Conservation (phyloP, 208 protist genomes). For the Trypanosomatidae sp. region DNA sequence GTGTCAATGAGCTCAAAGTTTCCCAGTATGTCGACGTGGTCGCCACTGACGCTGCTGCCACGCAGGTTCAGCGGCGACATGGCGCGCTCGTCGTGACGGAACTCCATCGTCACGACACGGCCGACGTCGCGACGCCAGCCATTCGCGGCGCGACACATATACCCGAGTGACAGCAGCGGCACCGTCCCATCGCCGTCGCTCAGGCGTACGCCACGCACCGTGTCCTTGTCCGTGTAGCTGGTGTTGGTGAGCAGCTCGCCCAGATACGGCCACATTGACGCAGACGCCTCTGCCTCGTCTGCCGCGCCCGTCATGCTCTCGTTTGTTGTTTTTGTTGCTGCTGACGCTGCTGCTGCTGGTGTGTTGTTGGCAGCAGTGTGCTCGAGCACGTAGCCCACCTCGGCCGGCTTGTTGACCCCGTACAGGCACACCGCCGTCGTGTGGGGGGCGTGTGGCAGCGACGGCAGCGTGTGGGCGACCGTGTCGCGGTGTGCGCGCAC, state of each 20-base stretch:
- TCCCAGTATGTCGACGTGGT: slow-evolving; percentile 87
- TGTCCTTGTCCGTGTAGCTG: slow-evolving; percentile 8
- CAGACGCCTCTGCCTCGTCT: not conserved
- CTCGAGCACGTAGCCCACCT: slow-evolving; percentile 66
- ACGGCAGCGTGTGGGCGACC: slow-evolving; percentile 22
- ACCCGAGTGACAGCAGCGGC: slow-evolving; percentile 74
- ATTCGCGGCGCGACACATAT: slow-evolving; percentile 84
- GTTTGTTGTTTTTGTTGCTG: too few species aligned
- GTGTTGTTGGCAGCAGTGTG: not conserved
- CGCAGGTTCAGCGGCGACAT: slow-evolving; percentile 32
- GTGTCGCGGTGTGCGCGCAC: slow-evolving; percentile 14
- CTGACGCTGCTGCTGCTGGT: too few species aligned
- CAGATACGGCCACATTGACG: slow-evolving; percentile 8
- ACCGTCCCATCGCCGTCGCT: slow-evolving; percentile 86
- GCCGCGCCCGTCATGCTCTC: too few species aligned
- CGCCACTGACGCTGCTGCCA: slow-evolving; percentile 35
- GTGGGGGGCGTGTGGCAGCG: slow-evolving; percentile 67
- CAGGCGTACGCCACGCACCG: slow-evolving; percentile 44
- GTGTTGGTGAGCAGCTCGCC: slow-evolving; percentile 12
- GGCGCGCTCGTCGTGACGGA: slow-evolving; percentile 19
- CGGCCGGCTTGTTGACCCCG: slow-evolving; percentile 66
- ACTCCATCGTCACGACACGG: slow-evolving; percentile 77
- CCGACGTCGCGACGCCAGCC: slow-evolving; percentile 70
- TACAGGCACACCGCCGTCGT: slow-evolving; percentile 85
- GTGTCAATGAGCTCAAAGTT: slow-evolving; percentile 72